These are phyloP conservation scores for Pouteria campechiana DNA, from an alignment of 179 eudicot species.

Conservation along the genomic window DNA sequence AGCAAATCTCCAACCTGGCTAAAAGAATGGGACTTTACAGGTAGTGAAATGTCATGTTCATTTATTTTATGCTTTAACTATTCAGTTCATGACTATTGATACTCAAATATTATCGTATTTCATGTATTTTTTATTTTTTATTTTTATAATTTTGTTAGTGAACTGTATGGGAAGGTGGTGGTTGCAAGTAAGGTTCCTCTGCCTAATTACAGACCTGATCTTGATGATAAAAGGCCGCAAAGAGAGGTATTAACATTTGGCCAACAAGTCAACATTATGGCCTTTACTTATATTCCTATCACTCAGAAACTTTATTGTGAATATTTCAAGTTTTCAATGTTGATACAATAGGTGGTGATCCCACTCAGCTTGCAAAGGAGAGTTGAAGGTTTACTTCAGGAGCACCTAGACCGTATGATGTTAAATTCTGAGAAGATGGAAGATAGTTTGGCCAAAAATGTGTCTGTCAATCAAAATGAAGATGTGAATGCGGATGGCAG, in stretches of 20 bases:
- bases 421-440: slow-evolving; percentile 24
- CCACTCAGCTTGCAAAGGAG: slow-evolving; percentile 95
- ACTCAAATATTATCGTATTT: slow-evolving; percentile 1
- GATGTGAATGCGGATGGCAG: slow-evolving; percentile 27
- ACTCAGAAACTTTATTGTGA: too few relatives aligned
- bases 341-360: slow-evolving; percentile 65
- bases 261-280: too few relatives aligned
- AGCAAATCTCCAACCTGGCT: slow-evolving; percentile 90
- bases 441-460: slow-evolving; percentile 17
- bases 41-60: slow-evolving; percentile 21
- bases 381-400: slow-evolving; percentile 96
- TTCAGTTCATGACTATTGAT: too few relatives aligned
- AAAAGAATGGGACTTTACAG: slow-evolving; percentile 89
- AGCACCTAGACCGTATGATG: slow-evolving; percentile 72
- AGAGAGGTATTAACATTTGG: slow-evolving; percentile 61
- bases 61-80: too few relatives aligned
- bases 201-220: slow-evolving; percentile 96
- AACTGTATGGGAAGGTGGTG: slow-evolving; percentile 78
- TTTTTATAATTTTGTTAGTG: slow-evolving; percentile 26
- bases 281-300: too few relatives aligned
- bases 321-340: neutral
- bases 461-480: slow-evolving; percentile 19
- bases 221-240: slow-evolving; percentile 98
- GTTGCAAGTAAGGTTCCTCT: slow-evolving; percentile 98
- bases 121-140: neutral